Evolutionary conservation across 2,329 filamentous ascomycete species (phyloP).

Genomic region (Emmonsiellopsis sp.): DNA sequence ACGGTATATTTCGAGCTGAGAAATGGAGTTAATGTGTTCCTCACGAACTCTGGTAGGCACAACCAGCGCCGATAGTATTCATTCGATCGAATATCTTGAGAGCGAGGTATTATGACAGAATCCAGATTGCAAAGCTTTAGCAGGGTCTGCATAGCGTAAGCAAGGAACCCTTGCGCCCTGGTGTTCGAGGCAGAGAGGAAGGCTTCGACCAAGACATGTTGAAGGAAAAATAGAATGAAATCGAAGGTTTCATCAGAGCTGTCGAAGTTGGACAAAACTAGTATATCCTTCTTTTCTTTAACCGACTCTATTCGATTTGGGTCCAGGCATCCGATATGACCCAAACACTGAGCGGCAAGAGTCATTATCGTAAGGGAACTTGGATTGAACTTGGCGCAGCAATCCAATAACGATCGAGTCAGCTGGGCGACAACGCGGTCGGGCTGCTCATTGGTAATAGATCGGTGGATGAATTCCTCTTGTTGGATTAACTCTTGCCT

Average conservation of each 20-base stretch:
- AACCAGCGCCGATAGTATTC: slow-evolving; percentile 66
- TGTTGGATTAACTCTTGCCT: slow-evolving; percentile 61
- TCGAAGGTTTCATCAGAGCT: slow-evolving; percentile 67
- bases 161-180: slow-evolving; percentile 78
- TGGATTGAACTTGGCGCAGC: slow-evolving; percentile 68
- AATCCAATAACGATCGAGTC: slow-evolving; percentile 72
- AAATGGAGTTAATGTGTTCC: slow-evolving; percentile 80
- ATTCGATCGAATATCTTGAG: slow-evolving; percentile 46
- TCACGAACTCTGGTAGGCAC: slow-evolving; percentile 63
- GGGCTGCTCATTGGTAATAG: slow-evolving; percentile 73
- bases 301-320: slow-evolving; percentile 77
- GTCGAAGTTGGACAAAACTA: slow-evolving; percentile 81
- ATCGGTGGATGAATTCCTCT: slow-evolving; percentile 69
- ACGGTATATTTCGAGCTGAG: slow-evolving; percentile 74
- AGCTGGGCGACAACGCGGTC: slow-evolving; percentile 61
- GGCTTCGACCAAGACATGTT: slow-evolving; percentile 79
- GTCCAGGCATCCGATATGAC: slow-evolving; percentile 83
- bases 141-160: slow-evolving; percentile 89
- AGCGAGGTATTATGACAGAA: slow-evolving; percentile 40
- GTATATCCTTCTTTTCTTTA: slow-evolving; percentile 69
- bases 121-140: slow-evolving; percentile 68
- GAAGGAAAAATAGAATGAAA: slow-evolving; percentile 76
- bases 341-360: slow-evolving; percentile 72
- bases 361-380: slow-evolving; percentile 57
- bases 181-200: slow-evolving; percentile 88